Evolutionary conservation across 164 flowering plant genomes (phyloP).

Genomic region (Amborella trichopoda): DNA sequence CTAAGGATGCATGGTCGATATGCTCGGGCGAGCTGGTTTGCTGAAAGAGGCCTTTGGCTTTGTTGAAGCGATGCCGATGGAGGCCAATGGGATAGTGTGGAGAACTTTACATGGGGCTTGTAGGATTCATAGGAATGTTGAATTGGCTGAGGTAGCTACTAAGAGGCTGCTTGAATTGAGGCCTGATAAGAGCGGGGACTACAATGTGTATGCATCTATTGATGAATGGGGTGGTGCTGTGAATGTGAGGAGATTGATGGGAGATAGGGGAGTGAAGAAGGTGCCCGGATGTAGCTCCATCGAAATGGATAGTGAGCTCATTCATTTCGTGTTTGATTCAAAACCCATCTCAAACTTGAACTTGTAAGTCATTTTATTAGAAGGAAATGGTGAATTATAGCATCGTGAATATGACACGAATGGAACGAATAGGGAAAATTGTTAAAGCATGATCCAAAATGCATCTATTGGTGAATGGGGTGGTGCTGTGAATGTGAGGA

Average conservation of each 20-base stretch:
- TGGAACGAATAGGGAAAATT: too few relatives aligned
- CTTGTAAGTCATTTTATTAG: too few relatives aligned
- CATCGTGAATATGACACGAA: too few relatives aligned
- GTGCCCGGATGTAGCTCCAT: slow-evolving; percentile 34
- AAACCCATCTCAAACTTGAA: too few relatives aligned
- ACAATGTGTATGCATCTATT: slow-evolving; percentile 40
- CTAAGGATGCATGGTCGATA: slow-evolving; percentile 70
- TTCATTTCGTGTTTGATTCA: slow-evolving; percentile 42
- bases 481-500: slow-evolving; percentile 48
- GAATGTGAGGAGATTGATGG: slow-evolving; percentile 59
- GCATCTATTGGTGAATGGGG: slow-evolving; percentile 59
- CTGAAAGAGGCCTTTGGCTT: slow-evolving; percentile 48
- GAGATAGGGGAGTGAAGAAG: slow-evolving; percentile 41
- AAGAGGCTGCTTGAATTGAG: slow-evolving; percentile 30
- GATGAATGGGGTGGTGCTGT: slow-evolving; percentile 56
- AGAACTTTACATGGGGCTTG: slow-evolving; percentile 71
- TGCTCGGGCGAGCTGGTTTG: slow-evolving; percentile 56
- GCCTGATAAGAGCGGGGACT: slow-evolving; percentile 53
- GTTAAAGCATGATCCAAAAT: slow-evolving; percentile 46
- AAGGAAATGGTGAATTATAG: too few relatives aligned
- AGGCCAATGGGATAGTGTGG: slow-evolving; percentile 59
- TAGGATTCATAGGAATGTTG: slow-evolving; percentile 48
- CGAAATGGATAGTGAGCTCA: slow-evolving; percentile 29
- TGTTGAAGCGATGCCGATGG: slow-evolving; percentile 35
- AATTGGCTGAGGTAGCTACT: slow-evolving; percentile 45